Percentiles rank a stretch among this genome's conserved stretches.
Evolutionary conservation across 192 early-diverging fungal genomes (phyloP).

Genomic region (Backusella psychrophila): DNA sequence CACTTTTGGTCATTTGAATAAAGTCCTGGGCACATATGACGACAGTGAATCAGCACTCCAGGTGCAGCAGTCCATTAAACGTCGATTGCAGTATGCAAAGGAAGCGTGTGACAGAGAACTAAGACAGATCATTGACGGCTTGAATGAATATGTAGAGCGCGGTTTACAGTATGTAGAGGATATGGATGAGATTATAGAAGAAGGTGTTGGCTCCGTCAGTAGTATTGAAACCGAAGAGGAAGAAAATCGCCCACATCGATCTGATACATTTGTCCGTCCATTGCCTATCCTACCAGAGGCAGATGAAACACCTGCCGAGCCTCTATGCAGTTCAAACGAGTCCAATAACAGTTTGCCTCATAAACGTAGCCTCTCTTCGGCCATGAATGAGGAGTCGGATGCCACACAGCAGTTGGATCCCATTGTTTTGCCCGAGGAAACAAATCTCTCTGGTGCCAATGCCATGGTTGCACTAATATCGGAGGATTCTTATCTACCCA

Average conservation of each 20-base stretch:
- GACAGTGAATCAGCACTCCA: background rate
- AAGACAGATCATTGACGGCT: conserved; percentile 62
- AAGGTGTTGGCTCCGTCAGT: conserved; percentile 16
- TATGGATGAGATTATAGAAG: conserved; percentile 30
- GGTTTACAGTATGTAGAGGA: conserved; percentile 53
- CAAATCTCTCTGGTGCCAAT: background rate
- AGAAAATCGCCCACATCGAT: background rate
- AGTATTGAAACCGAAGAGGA: conserved; percentile 30
- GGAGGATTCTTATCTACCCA: conserved; percentile 53
- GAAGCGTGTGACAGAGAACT: conserved; percentile 61
- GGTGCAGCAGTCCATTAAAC: conserved; percentile 29
- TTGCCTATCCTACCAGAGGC: background rate
- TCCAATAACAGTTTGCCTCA: conserved; percentile 7
- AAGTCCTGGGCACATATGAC: background rate
- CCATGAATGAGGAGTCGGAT: background rate
- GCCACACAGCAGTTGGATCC: background rate
- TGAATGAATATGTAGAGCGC: conserved; percentile 68
- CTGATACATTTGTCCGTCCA: background rate
- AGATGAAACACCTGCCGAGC: background rate
- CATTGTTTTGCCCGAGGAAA: background rate
- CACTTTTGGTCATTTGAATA: conserved; percentile 17
- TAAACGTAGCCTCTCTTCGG: background rate
- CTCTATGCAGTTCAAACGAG: background rate
- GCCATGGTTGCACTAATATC: conserved; percentile 42
- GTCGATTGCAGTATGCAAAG: conserved; percentile 38